These are phyloP conservation scores for Ehretia macrophylla DNA, from an alignment of 257 asterid genomes.

Conservation along the genomic window DNA sequence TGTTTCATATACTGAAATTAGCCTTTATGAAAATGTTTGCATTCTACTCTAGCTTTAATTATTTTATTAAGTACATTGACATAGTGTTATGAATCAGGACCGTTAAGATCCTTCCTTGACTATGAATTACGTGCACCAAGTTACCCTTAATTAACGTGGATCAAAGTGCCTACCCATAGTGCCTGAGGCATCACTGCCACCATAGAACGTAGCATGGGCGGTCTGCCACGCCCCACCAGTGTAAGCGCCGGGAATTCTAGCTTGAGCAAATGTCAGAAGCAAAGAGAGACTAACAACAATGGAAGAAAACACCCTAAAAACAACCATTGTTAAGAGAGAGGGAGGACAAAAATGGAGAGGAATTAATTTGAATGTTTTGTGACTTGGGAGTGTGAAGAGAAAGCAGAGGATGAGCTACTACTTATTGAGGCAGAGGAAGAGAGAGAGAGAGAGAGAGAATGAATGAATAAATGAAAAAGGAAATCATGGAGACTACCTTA, in stretches of 20 bases:
- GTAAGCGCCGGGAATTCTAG: slow-evolving; percentile 46
- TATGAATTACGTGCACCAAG: no score
- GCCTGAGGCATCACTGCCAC: slow-evolving; percentile 67
- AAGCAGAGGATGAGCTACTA: slow-evolving; percentile 16
- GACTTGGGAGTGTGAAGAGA: slow-evolving; percentile 5
- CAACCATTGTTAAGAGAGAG: background rate
- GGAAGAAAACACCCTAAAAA: slow-evolving; percentile 6
- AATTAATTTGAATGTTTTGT: background rate
- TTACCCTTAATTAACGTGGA: no score
- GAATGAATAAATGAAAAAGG: background rate
- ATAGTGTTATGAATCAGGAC: no score
- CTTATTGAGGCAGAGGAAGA: slow-evolving; percentile 36
- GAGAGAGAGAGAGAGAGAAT: slow-evolving; percentile 7
- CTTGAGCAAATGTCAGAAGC: slow-evolving; percentile 15
- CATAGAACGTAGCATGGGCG: slow-evolving; percentile 70
- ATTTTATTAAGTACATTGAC: no score
- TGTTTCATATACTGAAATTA: no score
- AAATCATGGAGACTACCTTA: slow-evolving; percentile 14
- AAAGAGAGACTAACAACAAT: slow-evolving; percentile 12
- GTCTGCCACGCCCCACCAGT: slow-evolving; percentile 42
- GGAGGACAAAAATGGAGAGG: background rate
- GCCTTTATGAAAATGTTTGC: no score
- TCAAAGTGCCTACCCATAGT: slow-evolving; percentile 50
- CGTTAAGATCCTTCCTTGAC: no score
- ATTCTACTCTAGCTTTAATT: no score